Percentiles rank a stretch among this genome's conserved stretches.
phyloP scores from a whole-genome alignment of 257 asterid species.

The Solanum raphanifolium region DNA sequence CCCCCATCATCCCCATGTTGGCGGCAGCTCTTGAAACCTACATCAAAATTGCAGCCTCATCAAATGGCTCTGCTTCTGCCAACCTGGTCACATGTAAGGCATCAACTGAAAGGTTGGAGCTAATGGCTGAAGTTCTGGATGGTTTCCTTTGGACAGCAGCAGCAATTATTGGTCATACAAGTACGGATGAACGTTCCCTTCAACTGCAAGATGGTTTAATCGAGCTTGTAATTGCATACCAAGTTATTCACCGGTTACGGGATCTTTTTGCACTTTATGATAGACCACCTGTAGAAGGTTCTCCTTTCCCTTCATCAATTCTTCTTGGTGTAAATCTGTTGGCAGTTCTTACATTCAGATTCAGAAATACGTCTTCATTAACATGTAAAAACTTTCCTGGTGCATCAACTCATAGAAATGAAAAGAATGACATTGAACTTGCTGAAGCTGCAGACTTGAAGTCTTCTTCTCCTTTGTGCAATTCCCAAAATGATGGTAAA shows the following conservation, averaged over 20 bases:
- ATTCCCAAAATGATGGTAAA: constrained; percentile 9
- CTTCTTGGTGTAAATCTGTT: constrained; percentile 73
- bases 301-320: constrained; percentile 90
- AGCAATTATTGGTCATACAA: constrained; percentile 57
- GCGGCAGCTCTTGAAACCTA: constrained; percentile 91
- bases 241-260: constrained; percentile 81
- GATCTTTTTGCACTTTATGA: constrained; percentile 98
- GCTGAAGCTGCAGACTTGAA: constrained; percentile 26
- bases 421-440: constrained; percentile 9
- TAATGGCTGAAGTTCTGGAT: constrained; percentile 68
- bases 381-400: constrained; percentile 60
- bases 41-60: constrained; percentile 85
- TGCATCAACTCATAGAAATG: constrained; percentile 18
- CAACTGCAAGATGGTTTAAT: constrained; percentile 86
- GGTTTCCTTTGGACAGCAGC: constrained; percentile 78
- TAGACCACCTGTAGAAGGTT: constrained; percentile 93
- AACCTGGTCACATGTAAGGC: constrained; percentile 46
- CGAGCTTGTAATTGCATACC: constrained; percentile 86
- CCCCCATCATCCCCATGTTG: constrained; percentile 93
- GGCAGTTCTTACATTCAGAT: constrained; percentile 75
- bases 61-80: constrained; percentile 47
- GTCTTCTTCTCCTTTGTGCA: constrained; percentile 11
- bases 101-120: constrained; percentile 47
- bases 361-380: constrained; percentile 51
- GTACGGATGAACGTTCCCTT: constrained; percentile 51